Evolutionary conservation across 1,284 basidiomycete species (phyloP).

Genomic region (Tylopilus orsonianus): DNA sequence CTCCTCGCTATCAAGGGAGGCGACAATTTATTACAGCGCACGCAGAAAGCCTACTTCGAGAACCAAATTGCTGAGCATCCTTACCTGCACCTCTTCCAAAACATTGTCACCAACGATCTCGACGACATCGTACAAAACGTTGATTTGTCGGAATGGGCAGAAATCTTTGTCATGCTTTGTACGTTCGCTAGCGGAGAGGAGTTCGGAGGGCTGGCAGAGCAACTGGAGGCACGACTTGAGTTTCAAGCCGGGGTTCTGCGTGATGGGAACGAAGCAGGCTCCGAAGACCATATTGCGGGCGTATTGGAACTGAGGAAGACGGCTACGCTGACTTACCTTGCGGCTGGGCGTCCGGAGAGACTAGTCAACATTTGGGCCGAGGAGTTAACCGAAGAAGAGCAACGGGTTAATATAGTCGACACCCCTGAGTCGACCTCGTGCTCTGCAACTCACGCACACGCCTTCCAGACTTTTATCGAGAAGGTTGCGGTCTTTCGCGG

Average conservation of each 20-base stretch:
- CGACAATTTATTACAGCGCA: slow-evolving; percentile 82
- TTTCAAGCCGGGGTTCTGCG: slow-evolving; percentile 32
- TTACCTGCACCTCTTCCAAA: slow-evolving; percentile 94
- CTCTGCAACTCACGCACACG: slow-evolving; percentile 86
- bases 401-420: slow-evolving; percentile 16
- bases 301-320: slow-evolving; percentile 77
- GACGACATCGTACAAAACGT: slow-evolving; percentile 75
- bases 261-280: slow-evolving; percentile 16
- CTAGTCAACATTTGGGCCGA: slow-evolving; percentile 92
- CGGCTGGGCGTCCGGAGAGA: slow-evolving; percentile 86
- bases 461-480: slow-evolving; percentile 93
- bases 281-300: slow-evolving; percentile 45
- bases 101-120: slow-evolving; percentile 91
- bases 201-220: slow-evolving; percentile 85
- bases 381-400: slow-evolving; percentile 80
- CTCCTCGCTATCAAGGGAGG: slow-evolving; percentile 92
- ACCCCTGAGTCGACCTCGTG: slow-evolving; percentile 45
- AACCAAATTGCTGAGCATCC: slow-evolving; percentile 75
- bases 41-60: slow-evolving; percentile 94
- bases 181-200: slow-evolving; percentile 89
- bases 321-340: slow-evolving; percentile 91
- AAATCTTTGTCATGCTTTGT: slow-evolving; percentile 96
- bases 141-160: slow-evolving; percentile 93
- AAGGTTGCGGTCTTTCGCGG: slow-evolving; percentile 94
- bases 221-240: slow-evolving; percentile 89